A percentile compares a stretch with the other conserved stretches of the same genome.
These are phyloP conservation scores for Thalassiosira livingstoniorum DNA, from an alignment of 352 stramenopile genomes.

Conservation along the genomic window DNA sequence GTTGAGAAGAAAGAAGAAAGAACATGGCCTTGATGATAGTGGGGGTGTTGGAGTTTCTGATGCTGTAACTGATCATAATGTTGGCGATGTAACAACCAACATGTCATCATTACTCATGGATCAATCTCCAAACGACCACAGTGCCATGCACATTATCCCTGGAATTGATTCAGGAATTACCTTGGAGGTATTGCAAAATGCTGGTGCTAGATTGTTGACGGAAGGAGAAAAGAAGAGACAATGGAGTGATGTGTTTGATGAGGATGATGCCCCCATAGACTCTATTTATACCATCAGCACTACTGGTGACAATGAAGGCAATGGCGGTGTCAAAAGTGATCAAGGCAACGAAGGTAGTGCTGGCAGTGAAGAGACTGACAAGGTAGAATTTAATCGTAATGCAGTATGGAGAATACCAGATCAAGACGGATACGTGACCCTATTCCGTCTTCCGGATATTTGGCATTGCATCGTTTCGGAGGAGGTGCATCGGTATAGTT, in stretches of 20 bases:
- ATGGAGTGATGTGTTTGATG: slow-evolving; percentile 52
- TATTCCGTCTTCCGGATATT: slow-evolving; percentile 58
- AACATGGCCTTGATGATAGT: not conserved
- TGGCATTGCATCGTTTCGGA: slow-evolving; percentile 66
- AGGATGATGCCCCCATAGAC: slow-evolving; percentile 40
- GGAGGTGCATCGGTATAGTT: slow-evolving; percentile 66
- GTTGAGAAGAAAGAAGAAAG: slow-evolving; percentile 5
- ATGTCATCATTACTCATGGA: too few species aligned
- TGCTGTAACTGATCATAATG: too few species aligned
- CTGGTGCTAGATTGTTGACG: slow-evolving; percentile 52
- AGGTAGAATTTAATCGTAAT: slow-evolving; percentile 40
- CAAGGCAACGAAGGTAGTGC: not conserved
- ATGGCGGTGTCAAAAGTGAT: not conserved
- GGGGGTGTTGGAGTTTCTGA: too few species aligned
- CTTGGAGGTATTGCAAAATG: slow-evolving; percentile 54
- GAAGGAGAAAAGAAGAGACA: slow-evolving; percentile 46
- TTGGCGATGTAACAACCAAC: too few species aligned
- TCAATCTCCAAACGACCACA: slow-evolving; percentile 46
- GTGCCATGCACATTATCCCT: slow-evolving; percentile 65
- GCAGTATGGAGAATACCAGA: slow-evolving; percentile 59
- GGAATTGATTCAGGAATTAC: slow-evolving; percentile 55
- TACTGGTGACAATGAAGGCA: not conserved
- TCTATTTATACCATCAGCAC: not conserved
- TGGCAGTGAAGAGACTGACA: not conserved
- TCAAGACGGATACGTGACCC: slow-evolving; percentile 59